Conservation (phyloP, 2,329 filamentous ascomycete species). For the Anisogramma anomala region DNA sequence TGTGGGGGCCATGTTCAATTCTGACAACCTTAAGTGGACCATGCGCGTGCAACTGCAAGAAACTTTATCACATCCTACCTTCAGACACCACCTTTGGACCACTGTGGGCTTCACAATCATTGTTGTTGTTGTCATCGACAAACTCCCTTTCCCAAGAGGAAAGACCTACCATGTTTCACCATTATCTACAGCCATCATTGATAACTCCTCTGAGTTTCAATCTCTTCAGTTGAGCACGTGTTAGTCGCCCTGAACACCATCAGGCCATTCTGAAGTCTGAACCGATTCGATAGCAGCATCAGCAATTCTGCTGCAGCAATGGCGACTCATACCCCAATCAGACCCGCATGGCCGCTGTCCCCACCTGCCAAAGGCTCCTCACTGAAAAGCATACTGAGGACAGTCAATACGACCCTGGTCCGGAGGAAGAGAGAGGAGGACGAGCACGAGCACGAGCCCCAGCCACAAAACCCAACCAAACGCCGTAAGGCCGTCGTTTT, state of each 20-base stretch:
- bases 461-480: slow-evolving; percentile 36
- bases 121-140: slow-evolving; percentile 1
- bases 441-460: slow-evolving; percentile 26
- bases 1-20: too few species aligned
- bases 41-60: too few species aligned
- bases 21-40: too few species aligned
- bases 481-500: slow-evolving; percentile 45
- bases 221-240: not conserved
- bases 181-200: not conserved
- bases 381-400: slow-evolving; percentile 8
- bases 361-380: slow-evolving; percentile 11
- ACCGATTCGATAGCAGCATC: slow-evolving; percentile 1
- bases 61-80: too few species aligned
- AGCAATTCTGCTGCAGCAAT: slow-evolving; percentile 1
- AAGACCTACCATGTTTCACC: slow-evolving; percentile 9
- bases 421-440: slow-evolving; percentile 18
- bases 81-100: too few species aligned
- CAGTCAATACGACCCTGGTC: slow-evolving; percentile 4
- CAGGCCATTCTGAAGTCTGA: not conserved
- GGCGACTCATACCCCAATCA: slow-evolving; percentile 12
- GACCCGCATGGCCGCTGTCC: slow-evolving; percentile 9
- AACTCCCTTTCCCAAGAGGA: not conserved
- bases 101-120: slow-evolving; percentile 1
- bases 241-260: not conserved
- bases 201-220: not conserved